phyloP scores from a whole-genome alignment of 2,329 filamentous ascomycete genomes.

The Curvularia sp. region DNA sequence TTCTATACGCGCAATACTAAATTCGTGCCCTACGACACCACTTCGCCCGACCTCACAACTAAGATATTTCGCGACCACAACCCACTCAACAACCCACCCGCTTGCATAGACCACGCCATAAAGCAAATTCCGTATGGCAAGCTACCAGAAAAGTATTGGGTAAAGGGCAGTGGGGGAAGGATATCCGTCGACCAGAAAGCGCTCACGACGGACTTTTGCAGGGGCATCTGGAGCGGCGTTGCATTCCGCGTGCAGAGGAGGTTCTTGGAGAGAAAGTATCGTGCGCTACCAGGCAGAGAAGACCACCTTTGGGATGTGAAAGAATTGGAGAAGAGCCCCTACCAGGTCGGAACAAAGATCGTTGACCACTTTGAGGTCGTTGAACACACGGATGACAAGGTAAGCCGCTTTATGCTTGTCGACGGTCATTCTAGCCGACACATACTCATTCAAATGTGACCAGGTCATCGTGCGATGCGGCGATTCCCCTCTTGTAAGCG shows the following conservation, averaged over 20 bases:
- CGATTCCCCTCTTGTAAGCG: constrained; percentile 44
- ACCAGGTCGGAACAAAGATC: constrained; percentile 47
- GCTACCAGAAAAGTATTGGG: constrained; percentile 36
- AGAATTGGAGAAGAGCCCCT: constrained; percentile 43
- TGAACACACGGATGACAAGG: constrained; percentile 45
- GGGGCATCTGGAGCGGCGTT: constrained; percentile 48
- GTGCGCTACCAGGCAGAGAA: constrained; percentile 40
- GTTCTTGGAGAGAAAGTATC: constrained; percentile 47
- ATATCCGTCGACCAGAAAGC: constrained; percentile 37
- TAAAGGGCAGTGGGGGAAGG: constrained; percentile 15
- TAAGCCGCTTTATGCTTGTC: constrained; percentile 20
- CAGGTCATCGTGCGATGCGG: constrained; percentile 50
- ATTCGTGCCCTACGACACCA: constrained; percentile 46
- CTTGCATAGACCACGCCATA: constrained; percentile 48
- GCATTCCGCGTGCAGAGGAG: constrained; percentile 48
- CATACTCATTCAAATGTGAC: constrained; percentile 20
- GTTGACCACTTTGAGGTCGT: constrained; percentile 54
- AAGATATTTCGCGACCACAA: constrained; percentile 39
- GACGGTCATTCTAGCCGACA: neutral
- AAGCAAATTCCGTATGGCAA: constrained; percentile 46
- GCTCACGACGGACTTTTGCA: constrained; percentile 48
- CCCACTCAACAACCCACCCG: constrained; percentile 42
- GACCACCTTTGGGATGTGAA: constrained; percentile 46
- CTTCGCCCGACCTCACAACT: constrained; percentile 37
- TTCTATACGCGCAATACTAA: constrained; percentile 47